Conservation (phyloP, 1,284 basidiomycete species). For the Trametes polyzona region DNA sequence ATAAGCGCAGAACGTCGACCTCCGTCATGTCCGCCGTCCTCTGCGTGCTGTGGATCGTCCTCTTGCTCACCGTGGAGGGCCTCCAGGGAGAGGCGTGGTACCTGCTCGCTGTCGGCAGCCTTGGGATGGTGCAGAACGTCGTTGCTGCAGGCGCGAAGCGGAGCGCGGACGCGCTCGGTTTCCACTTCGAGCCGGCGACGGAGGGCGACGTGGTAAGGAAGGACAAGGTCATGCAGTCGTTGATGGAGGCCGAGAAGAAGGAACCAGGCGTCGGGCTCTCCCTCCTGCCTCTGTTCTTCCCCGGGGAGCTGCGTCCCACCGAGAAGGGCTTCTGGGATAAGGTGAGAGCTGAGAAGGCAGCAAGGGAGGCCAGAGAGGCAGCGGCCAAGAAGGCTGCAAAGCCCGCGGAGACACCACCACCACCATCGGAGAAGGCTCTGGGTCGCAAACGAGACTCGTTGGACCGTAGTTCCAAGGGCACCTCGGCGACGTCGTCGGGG, state of each 20-base stretch:
- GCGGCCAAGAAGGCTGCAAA: not conserved
- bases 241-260: constrained; percentile 24
- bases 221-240: constrained; percentile 27
- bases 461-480: not conserved
- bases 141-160: constrained; percentile 26
- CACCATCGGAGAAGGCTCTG: not conserved
- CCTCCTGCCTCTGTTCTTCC: constrained; percentile 28
- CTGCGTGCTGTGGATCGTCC: constrained; percentile 26
- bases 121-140: constrained; percentile 32
- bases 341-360: constrained; percentile 6
- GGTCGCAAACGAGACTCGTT: too few species aligned
- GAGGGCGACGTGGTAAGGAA: constrained; percentile 10
- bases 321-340: constrained; percentile 22
- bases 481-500: not conserved
- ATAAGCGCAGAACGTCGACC: constrained; percentile 15
- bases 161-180: constrained; percentile 23
- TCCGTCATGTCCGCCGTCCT: constrained; percentile 19
- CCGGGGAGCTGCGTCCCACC: constrained; percentile 23
- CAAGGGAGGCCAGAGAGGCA: not conserved
- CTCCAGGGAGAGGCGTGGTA: constrained; percentile 27
- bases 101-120: constrained; percentile 25
- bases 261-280: constrained; percentile 23
- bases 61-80: constrained; percentile 28
- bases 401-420: not conserved
- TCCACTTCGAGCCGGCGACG: constrained; percentile 20